Conservation (phyloP, 2,329 filamentous ascomycete genomes). For the Penicillium sp. region DNA sequence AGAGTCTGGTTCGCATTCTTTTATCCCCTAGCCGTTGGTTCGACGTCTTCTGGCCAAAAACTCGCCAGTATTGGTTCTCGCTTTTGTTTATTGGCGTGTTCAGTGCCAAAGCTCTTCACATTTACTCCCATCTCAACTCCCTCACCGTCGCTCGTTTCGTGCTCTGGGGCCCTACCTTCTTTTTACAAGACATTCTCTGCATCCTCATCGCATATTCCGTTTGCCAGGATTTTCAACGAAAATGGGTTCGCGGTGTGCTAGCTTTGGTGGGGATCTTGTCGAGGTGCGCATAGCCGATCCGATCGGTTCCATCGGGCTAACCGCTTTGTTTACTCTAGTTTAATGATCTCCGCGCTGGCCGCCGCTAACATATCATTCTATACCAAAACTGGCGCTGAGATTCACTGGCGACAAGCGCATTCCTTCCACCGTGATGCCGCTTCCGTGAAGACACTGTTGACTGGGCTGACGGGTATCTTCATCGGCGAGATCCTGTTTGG, state of each 20-base stretch:
- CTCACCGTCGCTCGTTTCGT: slow-evolving; percentile 18
- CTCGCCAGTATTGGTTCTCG: slow-evolving; percentile 24
- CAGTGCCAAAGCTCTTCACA: slow-evolving; percentile 25
- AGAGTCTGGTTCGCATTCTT: slow-evolving; percentile 8
- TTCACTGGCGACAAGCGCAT: slow-evolving; percentile 29
- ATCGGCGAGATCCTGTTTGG: slow-evolving; percentile 21
- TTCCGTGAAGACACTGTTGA: slow-evolving; percentile 23
- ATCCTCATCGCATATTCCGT: slow-evolving; percentile 14
- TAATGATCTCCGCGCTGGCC: slow-evolving; percentile 21
- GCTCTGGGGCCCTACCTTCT: slow-evolving; percentile 27
- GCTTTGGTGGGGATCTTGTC: slow-evolving; percentile 7
- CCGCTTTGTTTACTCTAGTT: slow-evolving; percentile 8
- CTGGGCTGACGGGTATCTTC: slow-evolving; percentile 21
- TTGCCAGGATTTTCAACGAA: slow-evolving; percentile 10
- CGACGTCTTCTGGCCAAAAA: slow-evolving; percentile 19
- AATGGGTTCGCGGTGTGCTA: slow-evolving; percentile 12
- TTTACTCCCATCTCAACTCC: slow-evolving; percentile 27
- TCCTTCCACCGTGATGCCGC: slow-evolving; percentile 25
- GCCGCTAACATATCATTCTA: slow-evolving; percentile 30
- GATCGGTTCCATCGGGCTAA: neutral
- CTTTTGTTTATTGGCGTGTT: slow-evolving; percentile 24
- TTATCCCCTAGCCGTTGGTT: slow-evolving; percentile 14
- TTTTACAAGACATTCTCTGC: slow-evolving; percentile 23
- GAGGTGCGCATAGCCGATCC: slow-evolving; percentile 7
- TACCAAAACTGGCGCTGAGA: slow-evolving; percentile 24